These are phyloP conservation scores for Penicillium waksmanii DNA, from an alignment of 495 filamentous ascomycete species.

Conservation along the genomic window DNA sequence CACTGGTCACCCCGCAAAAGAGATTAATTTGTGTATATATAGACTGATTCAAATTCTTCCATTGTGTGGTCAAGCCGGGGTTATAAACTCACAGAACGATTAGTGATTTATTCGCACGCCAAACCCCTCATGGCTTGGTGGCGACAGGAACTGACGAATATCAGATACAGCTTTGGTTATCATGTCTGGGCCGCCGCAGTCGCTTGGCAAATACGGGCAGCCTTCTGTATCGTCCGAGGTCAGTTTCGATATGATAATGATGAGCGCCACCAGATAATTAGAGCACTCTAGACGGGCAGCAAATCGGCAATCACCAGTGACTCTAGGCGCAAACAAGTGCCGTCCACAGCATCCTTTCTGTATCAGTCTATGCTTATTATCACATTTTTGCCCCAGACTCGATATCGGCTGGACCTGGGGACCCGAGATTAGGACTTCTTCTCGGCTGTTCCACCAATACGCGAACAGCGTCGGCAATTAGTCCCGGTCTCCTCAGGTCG, in stretches of 20 bases:
- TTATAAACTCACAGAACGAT: not conserved
- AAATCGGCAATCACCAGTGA: slow-evolving; percentile 16
- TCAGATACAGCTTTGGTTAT: not conserved
- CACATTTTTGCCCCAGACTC: slow-evolving; percentile 4
- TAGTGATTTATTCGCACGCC: not conserved
- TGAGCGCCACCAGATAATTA: slow-evolving; percentile 4
- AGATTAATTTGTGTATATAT: not conserved
- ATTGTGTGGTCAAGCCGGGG: not conserved
- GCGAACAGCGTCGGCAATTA: slow-evolving; percentile 19
- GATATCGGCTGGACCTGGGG: slow-evolving; percentile 4
- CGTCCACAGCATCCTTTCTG: slow-evolving; percentile 3
- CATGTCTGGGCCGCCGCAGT: not conserved
- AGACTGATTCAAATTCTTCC: not conserved
- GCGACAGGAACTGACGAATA: not conserved
- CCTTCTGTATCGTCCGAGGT: not conserved
- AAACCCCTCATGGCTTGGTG: slow-evolving; percentile 5
- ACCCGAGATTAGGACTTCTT: slow-evolving; percentile 17
- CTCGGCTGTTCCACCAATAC: slow-evolving; percentile 29
- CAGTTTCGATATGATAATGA: slow-evolving; percentile 2
- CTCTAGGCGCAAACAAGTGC: slow-evolving; percentile 4
- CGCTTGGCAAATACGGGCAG: not conserved
- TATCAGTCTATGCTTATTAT: not conserved
- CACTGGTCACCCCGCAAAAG: not conserved
- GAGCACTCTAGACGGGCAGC: slow-evolving; percentile 6
- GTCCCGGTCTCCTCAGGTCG: slow-evolving; percentile 12